Evolutionary conservation across 2,329 filamentous ascomycete genomes (phyloP), one percentile per base, ranked within the genome.

Genomic region (Xylariaceae sp.): DNA sequence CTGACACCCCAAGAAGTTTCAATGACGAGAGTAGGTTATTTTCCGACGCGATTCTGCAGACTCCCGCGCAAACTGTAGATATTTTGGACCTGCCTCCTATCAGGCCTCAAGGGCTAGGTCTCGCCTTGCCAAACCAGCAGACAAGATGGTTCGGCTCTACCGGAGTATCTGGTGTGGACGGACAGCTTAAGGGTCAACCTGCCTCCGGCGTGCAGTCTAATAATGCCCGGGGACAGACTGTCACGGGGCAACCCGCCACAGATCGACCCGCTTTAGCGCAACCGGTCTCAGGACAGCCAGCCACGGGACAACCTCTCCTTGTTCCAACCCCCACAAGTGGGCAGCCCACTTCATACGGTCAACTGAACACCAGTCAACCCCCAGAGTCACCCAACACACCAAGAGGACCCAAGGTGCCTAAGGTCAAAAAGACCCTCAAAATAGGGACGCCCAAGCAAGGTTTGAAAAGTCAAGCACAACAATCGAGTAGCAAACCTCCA

Each of bases 21-120:
- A 60, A 54, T 10, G 63, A 67, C 10, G 73, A 75, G 49, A 71
- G 67, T 46, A 55, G 54, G 16, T 43, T 76, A 5, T 76, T 68
- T 56, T 49, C 58, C 1, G 55, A 67, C 30, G 69, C 72, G 26
- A 59, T 58, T n/a, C 51, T 76, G 49, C 56, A 36, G 37, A 50
- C 40, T 6, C 57, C 59, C 1, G 13, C 37, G 12, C 46, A 32
- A 39, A 2, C 34, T 12, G 8, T 9, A 42, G 12, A 22, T 16
- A 19, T 13, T 34, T 49, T 46, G 7, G 32, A 43, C 18, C 13
- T 4, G 26, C 5, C 42, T 39, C 36, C 6, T 3, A 4, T n/a
- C 15, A 42, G 18, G 8, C 2, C 21, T 36, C 51, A 29, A 19
- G 19, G 29, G 32, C 8, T 26, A 18, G 21, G 12, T 26, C 16